Base-by-base conservation (phyloP, 768 basidiomycete species). In the Lentinula edodes region DNA sequence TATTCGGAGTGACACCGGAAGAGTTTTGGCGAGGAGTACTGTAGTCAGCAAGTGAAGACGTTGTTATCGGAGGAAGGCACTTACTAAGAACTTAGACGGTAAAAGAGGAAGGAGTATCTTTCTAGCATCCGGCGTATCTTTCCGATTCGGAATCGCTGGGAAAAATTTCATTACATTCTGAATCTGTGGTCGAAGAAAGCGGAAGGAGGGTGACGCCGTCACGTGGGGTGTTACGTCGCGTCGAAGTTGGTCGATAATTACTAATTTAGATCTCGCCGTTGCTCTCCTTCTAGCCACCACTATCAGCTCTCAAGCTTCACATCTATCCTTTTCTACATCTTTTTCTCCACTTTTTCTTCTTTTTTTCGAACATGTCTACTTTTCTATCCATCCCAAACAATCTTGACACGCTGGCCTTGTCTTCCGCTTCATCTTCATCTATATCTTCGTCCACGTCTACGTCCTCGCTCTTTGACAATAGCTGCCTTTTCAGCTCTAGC, bases 381-480 rank as follows among this genome's bases (percentile, higher is more conserved):
- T 18, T 28, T 55, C 41, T 41, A 43, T 41, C 38, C 12, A 18
- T 28, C n/a, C 23, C 51, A 35, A 52, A 36, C 51, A 28, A 43
- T 56, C 39, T 56, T 10, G 55, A 56, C 55, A 56, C 18, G 55
- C 55, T 56, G 55, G 55, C 16, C 55, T 56, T 56, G 55, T 56
- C 55, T 16, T 41, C 46, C 46, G 46, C 46, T 12, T 48, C 46
- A 48, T 48, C 13, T 43, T 43, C 55, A 56, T 42, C 42, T 32
- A 23, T 39, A 45, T 42, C 41, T 56, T 28, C 41, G 15, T 45
- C 55, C 13, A 38, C 53, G 9, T 55, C 53, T 18, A 18, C 53
- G 7, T 43, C 38, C 42, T 43, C 55, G 39, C 41, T 56, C 39
- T 56, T 56, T 56, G 39, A 12, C 6, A 38, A 23, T 15, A 20